Base-by-base conservation (phyloP, 495 filamentous ascomycete genomes). In the Bryoglossum gracile region DNA sequence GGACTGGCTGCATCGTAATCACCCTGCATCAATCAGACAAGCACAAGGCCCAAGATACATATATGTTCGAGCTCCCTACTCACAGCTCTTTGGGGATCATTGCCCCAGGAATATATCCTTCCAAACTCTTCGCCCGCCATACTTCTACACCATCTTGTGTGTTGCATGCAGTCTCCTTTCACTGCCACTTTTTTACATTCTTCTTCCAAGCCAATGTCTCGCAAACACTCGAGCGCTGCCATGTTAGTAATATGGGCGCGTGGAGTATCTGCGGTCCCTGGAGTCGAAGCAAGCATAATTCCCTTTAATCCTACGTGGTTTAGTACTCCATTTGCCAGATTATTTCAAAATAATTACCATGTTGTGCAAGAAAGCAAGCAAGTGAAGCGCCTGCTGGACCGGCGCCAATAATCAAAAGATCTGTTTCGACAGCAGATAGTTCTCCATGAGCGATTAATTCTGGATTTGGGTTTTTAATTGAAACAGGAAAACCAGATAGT, bases 101-200 rank as follows among this genome's bases (percentile, higher is more conserved):
- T 65, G 3, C 75, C 75, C 74, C 73, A 78, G 1, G 71, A 70
- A 48, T 73, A 63, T 24, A 74, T 70, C 5, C 73, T 60, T 3
- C 66, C 76, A 53, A 67, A 78, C 52, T 78, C 76, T 43, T 73
- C 72, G 5, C 75, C 76, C 13, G 69, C 63, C 73, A 78, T 75
- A 38, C 64, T 70, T 32, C 66, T 66, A 46, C 65, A 71, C 74
- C 74, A 80, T 42, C 74, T 61, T 2, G 71, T 73, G 40, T 75
- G 69, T 50, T 65, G 56, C 65, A 78, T 73, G 36, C 60, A 57
- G 16, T 65, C 57, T 1, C 68, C 62, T 14, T 57, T 56, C 9
- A 66, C 66, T 11, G 69, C 67, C 21, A 68, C 50, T 18, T 59
- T 54, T 2, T 62, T 37, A 32, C 65, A 63, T 45, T 71, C 71